phyloP scores from a whole-genome alignment of 805 yeast genomes.

The Wickerhamomyces canadensis region DNA sequence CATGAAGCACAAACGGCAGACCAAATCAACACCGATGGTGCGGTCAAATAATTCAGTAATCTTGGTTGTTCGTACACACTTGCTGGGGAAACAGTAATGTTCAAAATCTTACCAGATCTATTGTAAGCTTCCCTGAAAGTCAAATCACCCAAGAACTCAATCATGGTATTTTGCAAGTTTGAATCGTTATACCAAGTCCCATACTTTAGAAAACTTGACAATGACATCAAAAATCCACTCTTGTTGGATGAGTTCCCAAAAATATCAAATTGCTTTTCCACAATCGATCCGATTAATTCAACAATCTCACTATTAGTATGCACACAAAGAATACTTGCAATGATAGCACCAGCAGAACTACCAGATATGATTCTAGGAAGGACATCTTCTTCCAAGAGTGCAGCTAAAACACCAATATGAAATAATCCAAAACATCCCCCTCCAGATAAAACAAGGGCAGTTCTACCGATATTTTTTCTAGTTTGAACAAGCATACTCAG shows the following conservation, averaged over 20 bases:
- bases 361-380: conserved; percentile 90
- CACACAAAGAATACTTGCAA: conserved; percentile 83
- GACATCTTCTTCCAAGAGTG: conserved; percentile 65
- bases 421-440: conserved; percentile 93
- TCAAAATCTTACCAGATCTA: conserved; percentile 87
- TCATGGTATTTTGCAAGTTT: conserved; percentile 69
- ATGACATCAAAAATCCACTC: conserved; percentile 42
- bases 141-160: conserved; percentile 74
- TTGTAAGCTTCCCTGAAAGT: conserved; percentile 94
- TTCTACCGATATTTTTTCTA: conserved; percentile 85
- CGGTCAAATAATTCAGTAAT: conserved; percentile 70
- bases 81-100: conserved; percentile 90
- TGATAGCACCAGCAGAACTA: conserved; percentile 92
- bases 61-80: conserved; percentile 89
- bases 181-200: conserved; percentile 87
- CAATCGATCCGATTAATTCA: conserved; percentile 43
- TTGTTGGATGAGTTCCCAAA: conserved; percentile 36
- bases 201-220: conserved; percentile 61
- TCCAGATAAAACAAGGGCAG: conserved; percentile 92
- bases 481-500: conserved; percentile 82
- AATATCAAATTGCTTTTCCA: conserved; percentile 41
- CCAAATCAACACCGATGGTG: conserved; percentile 80
- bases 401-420: conserved; percentile 87
- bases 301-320: conserved; percentile 68
- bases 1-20: conserved; percentile 93